Base-by-base conservation (phyloP, 2,329 filamentous ascomycete genomes). In the Grosmannia penicillata region DNA sequence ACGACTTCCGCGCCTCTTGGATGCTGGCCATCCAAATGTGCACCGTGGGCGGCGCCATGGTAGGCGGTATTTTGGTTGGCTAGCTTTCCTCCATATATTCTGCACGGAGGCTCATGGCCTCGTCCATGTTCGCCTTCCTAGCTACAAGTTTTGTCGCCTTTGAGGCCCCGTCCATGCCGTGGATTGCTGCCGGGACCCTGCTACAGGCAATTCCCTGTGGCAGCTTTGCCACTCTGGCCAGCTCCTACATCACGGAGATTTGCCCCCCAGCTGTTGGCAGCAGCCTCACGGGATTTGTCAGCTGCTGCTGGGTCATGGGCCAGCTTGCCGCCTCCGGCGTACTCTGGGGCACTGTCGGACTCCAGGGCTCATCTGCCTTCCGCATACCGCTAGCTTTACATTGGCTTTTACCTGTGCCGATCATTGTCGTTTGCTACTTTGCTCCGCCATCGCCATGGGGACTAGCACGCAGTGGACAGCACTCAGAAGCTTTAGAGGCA, bases 381-480 rank as follows among this genome's bases (percentile, higher is more conserved):
- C 47, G 40, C 7, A 37, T 49, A 3, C 47, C 45, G 23, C 45
- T 49, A 39, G 40, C 44, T 2, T 7, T 45, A 25, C 47, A 49
- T 22, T 48, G 46, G 47, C 25, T 42, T 15, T 27, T 48, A 10
- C 46, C 47, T 1, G 4, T 48, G 14, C 43, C 46, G 6, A 32
- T 49, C 8, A 21, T 36, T 11, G 11, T 45, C 4, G 44, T 18
- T 15, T 47, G 44, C 31, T 41, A 25, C 15, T 38, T 43, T 19
- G 46, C 47, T 5, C 47, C 47, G 14, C 24, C 41, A 8, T 49
- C 47, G 4, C 47, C 47, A 1, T 49, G 47, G 47, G 44, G 46
- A 39, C 39, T 48, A 8, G 58, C 65, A 7, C 60, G 65, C 5
- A 58, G 56, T 29, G 62, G 61, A 2, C 51, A 55, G 11, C 28